These are phyloP conservation scores for Leccinum boreale DNA, from an alignment of 768 basidiomycete species.

Conservation along the genomic window DNA sequence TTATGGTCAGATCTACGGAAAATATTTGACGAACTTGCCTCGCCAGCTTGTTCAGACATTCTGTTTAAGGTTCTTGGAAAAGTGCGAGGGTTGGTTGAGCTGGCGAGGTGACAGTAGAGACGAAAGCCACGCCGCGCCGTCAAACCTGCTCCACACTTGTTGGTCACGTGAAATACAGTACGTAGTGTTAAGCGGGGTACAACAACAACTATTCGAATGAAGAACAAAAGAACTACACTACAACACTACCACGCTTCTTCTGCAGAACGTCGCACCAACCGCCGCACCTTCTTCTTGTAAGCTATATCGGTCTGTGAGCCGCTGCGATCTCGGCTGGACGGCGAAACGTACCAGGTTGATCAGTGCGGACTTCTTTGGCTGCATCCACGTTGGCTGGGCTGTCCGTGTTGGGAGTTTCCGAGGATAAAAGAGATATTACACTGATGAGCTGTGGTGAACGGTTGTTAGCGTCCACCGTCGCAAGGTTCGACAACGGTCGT, in stretches of 20 bases:
- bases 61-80: slow-evolving; percentile 1
- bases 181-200: background rate
- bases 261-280: slow-evolving; percentile 80
- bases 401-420: slow-evolving; percentile 86
- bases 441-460: slow-evolving; percentile 71
- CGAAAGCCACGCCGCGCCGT: background rate
- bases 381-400: slow-evolving; percentile 97
- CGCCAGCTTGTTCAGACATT: slow-evolving; percentile 43
- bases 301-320: slow-evolving; percentile 38
- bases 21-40: slow-evolving; percentile 31
- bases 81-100: slow-evolving; percentile 1
- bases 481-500: slow-evolving; percentile 19
- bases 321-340: background rate
- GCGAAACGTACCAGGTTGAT: slow-evolving; percentile 49
- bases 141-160: background rate
- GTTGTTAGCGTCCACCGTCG: background rate
- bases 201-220: slow-evolving; percentile 7
- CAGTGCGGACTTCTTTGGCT: slow-evolving; percentile 78
- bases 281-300: slow-evolving; percentile 96
- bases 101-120: slow-evolving; percentile 15
- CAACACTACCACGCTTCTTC: slow-evolving; percentile 75
- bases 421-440: slow-evolving; percentile 93
- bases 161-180: slow-evolving; percentile 21
- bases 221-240: slow-evolving; percentile 11
- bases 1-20: slow-evolving; percentile 23